Evolutionary conservation across 148 eudicot species (phyloP), one percentile per base, ranked within the genome.

Genomic region (Silene latifolia): DNA sequence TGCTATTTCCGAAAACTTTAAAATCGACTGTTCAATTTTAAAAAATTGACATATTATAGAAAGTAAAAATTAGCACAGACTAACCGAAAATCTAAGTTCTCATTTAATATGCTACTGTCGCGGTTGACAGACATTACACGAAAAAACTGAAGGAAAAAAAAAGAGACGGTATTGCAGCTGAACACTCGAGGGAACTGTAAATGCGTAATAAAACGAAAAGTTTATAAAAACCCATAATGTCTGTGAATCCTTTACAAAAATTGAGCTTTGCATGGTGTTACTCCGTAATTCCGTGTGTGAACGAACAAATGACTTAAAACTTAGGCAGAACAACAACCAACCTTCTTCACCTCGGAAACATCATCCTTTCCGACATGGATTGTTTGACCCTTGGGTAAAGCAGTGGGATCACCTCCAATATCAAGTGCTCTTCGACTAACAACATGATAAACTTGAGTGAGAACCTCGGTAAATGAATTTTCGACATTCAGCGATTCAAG

Each of bases 361-460:
- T 85, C 83, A 65, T 82, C 88, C 76, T 82, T 85, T 63, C 87
- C 87, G 42, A 85, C 68, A 69, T 82, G 71, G 27, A 85, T 85
- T 63, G 85, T 80, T 73, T 85, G 75, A 17, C 88, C 88, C 76
- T 82, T 80, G 3, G 88, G 88, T 69, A 82, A 75, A 67, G 80
- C 67, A 8, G 80, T 70, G 8, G 85, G 80, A 71, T 85, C 85
- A 13, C 82, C 73, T 54, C 80, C 88, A 5, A 77, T 39, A 48
- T 85, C 88, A 59, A 85, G 88, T 8, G 88, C 81, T 80, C 72
- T 85, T 60, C 78, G 77, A 75, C 88, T 82, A 56, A 80, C 85
- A 27, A 85, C 82, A 17, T 73, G 83, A 44, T 85, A 67, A 63
- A 85, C 81, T 74, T 85, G 83, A 25, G 88, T 78, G 63, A 85